These are phyloP conservation scores for Coemansia sp. DNA, from an alignment of 192 early-diverging fungal species.

Conservation along the genomic window DNA sequence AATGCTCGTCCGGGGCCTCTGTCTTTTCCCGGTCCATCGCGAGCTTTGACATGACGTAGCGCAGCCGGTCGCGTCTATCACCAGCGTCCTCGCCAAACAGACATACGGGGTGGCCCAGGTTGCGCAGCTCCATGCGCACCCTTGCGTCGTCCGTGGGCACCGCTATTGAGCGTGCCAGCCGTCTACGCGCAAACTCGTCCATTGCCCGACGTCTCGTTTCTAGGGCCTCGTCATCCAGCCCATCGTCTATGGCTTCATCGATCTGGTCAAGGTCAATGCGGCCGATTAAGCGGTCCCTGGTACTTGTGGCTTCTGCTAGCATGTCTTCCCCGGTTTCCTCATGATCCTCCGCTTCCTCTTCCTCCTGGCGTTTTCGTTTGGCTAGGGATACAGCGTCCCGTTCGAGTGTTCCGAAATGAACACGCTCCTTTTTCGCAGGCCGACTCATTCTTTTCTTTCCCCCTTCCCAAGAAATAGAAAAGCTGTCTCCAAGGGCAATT, in stretches of 20 bases:
- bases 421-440: conserved; percentile 10
- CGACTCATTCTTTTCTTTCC: conserved; percentile 5
- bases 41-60: conserved; percentile 70
- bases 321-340: not conserved
- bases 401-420: conserved; percentile 35
- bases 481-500: too few relatives aligned
- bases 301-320: not conserved
- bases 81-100: conserved; percentile 93
- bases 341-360: conserved; percentile 1
- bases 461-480: not conserved
- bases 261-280: conserved; percentile 36
- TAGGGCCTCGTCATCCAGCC: conserved; percentile 24
- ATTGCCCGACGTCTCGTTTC: conserved; percentile 47
- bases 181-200: conserved; percentile 76
- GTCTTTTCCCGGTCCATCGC: conserved; percentile 16
- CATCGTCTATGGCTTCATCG: conserved; percentile 21
- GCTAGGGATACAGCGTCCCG: conserved; percentile 41
- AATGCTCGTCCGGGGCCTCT: not conserved
- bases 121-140: conserved; percentile 74
- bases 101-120: conserved; percentile 84
- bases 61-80: conserved; percentile 81
- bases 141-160: conserved; percentile 89
- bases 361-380: conserved; percentile 54
- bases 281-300: not conserved
- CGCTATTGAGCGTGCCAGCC: conserved; percentile 74